These are phyloP conservation scores for Pythium angustatum DNA, from an alignment of 352 stramenopile genomes.

Conservation along the genomic window DNA sequence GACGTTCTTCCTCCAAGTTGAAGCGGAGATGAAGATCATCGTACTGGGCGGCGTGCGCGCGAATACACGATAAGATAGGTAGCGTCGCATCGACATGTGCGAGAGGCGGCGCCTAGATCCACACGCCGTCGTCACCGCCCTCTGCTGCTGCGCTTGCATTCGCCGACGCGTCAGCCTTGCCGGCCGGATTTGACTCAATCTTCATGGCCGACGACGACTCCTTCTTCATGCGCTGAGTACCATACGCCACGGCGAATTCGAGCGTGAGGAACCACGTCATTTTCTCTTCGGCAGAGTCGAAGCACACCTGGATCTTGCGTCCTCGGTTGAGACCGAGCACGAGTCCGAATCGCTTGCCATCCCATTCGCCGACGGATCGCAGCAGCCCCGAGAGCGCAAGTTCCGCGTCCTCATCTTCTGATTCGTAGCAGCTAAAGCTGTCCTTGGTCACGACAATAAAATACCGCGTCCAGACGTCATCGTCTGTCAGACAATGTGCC, in stretches of 20 bases:
- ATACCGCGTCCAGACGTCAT: slow-evolving; percentile 73
- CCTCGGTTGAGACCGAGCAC: slow-evolving; percentile 66
- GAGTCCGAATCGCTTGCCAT: slow-evolving; percentile 75
- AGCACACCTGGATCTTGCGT: slow-evolving; percentile 77
- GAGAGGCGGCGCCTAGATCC: slow-evolving; percentile 46
- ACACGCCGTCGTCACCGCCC: slow-evolving; percentile 66
- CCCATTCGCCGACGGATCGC: slow-evolving; percentile 68
- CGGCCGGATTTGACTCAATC: slow-evolving; percentile 38
- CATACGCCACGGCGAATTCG: slow-evolving; percentile 74
- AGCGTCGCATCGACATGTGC: slow-evolving; percentile 11
- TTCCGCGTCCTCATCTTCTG: slow-evolving; percentile 66
- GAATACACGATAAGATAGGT: slow-evolving; percentile 13
- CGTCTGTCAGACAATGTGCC: slow-evolving; percentile 73
- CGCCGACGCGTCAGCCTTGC: slow-evolving; percentile 34
- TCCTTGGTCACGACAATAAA: slow-evolving; percentile 78
- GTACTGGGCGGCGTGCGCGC: slow-evolving; percentile 2
- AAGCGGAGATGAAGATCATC: neutral
- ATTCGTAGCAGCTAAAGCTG: slow-evolving; percentile 79
- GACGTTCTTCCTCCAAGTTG: neutral
- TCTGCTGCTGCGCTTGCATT: slow-evolving; percentile 17
- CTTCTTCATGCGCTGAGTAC: slow-evolving; percentile 67
- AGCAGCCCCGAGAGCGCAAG: slow-evolving; percentile 66
- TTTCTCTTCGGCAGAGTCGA: slow-evolving; percentile 79
- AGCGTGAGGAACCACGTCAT: slow-evolving; percentile 84
- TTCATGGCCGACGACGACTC: slow-evolving; percentile 56